A percentile compares a stretch with the other conserved stretches of the same genome.
Conservation (phyloP, 1,139 yeast genomes). For the Sugiyamaella neomexicana region DNA sequence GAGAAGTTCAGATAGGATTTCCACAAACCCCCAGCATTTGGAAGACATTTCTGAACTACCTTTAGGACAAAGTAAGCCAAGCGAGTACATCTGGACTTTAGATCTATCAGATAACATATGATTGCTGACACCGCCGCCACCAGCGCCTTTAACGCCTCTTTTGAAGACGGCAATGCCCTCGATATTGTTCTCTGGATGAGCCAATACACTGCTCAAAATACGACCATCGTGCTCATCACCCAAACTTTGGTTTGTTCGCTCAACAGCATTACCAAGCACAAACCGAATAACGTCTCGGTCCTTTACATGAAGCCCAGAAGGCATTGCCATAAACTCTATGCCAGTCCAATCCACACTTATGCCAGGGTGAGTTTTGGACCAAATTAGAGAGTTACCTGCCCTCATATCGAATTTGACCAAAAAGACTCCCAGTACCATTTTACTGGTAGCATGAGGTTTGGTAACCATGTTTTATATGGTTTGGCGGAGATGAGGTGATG, state of each 20-base stretch:
- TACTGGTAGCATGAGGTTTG: not conserved
- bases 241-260: conserved; percentile 26
- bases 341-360: conserved; percentile 25
- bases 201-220: not conserved
- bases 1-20: conserved; percentile 48
- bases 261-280: conserved; percentile 38
- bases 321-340: conserved; percentile 72
- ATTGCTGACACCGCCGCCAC: too few species aligned
- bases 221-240: not conserved
- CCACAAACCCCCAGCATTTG: conserved; percentile 58
- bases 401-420: conserved; percentile 63
- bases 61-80: conserved; percentile 35
- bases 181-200: conserved; percentile 17
- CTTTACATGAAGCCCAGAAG: conserved; percentile 79
- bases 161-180: conserved; percentile 54
- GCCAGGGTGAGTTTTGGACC: conserved; percentile 44
- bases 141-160: conserved; percentile 33
- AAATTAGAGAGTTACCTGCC: conserved; percentile 60
- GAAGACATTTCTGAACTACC: conserved; percentile 16
- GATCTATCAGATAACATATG: conserved; percentile 23
- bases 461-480: not conserved
- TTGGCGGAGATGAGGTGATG: not conserved
- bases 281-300: conserved; percentile 56
- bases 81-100: conserved; percentile 35
- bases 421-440: conserved; percentile 46